Evolutionary conservation across 164 flowering plant species (phyloP).

Genomic region (Piper betle): DNA sequence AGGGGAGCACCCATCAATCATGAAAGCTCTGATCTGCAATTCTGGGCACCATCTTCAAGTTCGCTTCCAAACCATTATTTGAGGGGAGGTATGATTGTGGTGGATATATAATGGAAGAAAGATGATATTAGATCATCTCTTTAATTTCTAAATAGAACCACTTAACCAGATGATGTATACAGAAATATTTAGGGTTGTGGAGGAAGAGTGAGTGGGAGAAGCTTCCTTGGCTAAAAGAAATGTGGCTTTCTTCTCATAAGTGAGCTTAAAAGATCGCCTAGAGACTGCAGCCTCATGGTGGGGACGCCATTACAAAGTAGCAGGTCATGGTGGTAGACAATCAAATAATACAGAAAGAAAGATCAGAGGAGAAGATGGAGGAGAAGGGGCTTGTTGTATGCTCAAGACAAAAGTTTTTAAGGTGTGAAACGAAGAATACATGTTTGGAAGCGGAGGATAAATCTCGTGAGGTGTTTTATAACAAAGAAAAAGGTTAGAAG

Average conservation of each 20-base stretch:
- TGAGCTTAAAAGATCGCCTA: slow-evolving; percentile 19
- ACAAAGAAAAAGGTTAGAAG: not conserved
- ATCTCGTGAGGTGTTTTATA: not conserved
- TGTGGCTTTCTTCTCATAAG: slow-evolving; percentile 19
- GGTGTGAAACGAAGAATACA: not conserved
- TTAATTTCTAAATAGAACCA: no score
- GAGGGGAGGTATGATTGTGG: not conserved
- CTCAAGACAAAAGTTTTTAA: not conserved
- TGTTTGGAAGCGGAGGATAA: not conserved
- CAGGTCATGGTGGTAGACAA: slow-evolving; percentile 2
- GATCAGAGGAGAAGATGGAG: slow-evolving; percentile 3
- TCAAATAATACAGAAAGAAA: slow-evolving; percentile 11
- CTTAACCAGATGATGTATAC: not conserved
- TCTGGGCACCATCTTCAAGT: slow-evolving; percentile 8
- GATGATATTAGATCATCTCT: not conserved
- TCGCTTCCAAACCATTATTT: not conserved
- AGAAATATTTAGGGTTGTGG: slow-evolving; percentile 1
- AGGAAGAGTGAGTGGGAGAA: not conserved
- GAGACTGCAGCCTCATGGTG: slow-evolving; percentile 9
- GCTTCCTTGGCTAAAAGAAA: slow-evolving; percentile 18
- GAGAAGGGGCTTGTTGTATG: not conserved
- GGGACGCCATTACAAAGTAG: slow-evolving; percentile 15
- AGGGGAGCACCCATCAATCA: slow-evolving; percentile 24
- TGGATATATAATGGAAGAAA: not conserved
- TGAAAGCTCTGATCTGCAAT: slow-evolving; percentile 22